Conservation (phyloP, 768 basidiomycete species). For the Macrolepiota fuliginosa region DNA sequence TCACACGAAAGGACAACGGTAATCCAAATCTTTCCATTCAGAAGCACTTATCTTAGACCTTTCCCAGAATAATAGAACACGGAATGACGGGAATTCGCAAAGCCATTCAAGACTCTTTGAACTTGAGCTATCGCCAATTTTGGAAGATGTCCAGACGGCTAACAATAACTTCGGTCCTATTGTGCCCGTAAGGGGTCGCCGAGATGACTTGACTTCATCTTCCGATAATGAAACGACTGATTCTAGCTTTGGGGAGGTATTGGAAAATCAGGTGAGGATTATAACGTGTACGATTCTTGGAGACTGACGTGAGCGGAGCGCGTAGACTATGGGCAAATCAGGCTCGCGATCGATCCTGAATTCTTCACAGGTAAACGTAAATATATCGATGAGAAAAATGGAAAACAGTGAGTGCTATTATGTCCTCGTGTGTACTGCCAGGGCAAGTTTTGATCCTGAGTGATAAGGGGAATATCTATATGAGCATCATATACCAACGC, state of each 20-base stretch:
- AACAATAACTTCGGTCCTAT: slow-evolving; percentile 13
- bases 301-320: not conserved
- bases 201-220: slow-evolving; percentile 2
- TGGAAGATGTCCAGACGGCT: slow-evolving; percentile 30
- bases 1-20: not conserved
- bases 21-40: not conserved
- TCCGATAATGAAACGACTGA: slow-evolving; percentile 20
- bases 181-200: not conserved
- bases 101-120: slow-evolving; percentile 25
- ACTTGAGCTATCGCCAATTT: slow-evolving; percentile 33
- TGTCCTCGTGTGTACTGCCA: not conserved
- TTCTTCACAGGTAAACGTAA: not conserved
- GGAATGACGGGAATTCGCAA: slow-evolving; percentile 9
- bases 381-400: not conserved
- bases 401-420: not conserved
- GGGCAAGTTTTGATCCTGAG: not conserved
- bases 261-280: slow-evolving; percentile 16
- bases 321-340: slow-evolving; percentile 6
- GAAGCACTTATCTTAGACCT: not conserved
- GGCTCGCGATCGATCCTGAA: not conserved
- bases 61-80: slow-evolving; percentile 13
- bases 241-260: slow-evolving; percentile 28
- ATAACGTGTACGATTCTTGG: slow-evolving; percentile 12
- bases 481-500: slow-evolving; percentile 21
- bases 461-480: not conserved